Conservation (phyloP, 140 eudicot genomes). For the Ambrosia hybrid region DNA sequence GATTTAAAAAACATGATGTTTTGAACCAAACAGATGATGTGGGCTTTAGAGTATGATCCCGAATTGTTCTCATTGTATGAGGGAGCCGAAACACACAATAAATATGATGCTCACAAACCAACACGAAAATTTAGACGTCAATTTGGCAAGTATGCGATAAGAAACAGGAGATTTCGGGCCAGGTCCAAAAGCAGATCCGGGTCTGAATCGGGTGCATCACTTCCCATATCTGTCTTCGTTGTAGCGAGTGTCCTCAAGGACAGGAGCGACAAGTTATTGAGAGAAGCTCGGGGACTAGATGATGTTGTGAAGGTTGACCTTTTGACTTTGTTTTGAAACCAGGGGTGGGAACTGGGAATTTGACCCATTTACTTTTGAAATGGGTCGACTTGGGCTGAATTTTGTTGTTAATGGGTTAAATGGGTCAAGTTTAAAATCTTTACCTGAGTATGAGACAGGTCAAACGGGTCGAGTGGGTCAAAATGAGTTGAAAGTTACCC, state of each 20-base stretch:
- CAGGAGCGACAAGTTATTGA: slow-evolving; percentile 66
- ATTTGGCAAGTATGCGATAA: slow-evolving; percentile 86
- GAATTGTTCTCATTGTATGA: slow-evolving; percentile 68
- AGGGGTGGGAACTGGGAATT: neutral
- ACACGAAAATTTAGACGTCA: slow-evolving; percentile 65
- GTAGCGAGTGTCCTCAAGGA: slow-evolving; percentile 94
- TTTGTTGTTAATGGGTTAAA: neutral
- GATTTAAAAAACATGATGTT: neutral
- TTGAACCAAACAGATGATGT: slow-evolving; percentile 78
- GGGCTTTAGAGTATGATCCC: slow-evolving; percentile 96
- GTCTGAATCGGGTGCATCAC: slow-evolving; percentile 45
- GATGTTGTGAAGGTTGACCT: slow-evolving; percentile 86
- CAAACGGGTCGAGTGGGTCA: slow-evolving; percentile 2
- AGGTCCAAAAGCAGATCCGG: slow-evolving; percentile 13
- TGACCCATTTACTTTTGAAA: neutral
- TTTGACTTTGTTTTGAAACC: slow-evolving; percentile 10
- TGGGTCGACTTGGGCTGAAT: neutral
- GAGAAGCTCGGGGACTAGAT: slow-evolving; percentile 93
- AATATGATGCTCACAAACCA: slow-evolving; percentile 30
- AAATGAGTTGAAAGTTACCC: neutral
- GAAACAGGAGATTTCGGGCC: slow-evolving; percentile 56
- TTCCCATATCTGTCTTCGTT: slow-evolving; percentile 85
- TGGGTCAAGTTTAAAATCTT: slow-evolving; percentile 1
- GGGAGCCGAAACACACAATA: slow-evolving; percentile 43
- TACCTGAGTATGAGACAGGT: neutral